These are phyloP conservation scores for Aspergillus carlsbadensis DNA, from an alignment of 495 filamentous ascomycete species.

Conservation along the genomic window DNA sequence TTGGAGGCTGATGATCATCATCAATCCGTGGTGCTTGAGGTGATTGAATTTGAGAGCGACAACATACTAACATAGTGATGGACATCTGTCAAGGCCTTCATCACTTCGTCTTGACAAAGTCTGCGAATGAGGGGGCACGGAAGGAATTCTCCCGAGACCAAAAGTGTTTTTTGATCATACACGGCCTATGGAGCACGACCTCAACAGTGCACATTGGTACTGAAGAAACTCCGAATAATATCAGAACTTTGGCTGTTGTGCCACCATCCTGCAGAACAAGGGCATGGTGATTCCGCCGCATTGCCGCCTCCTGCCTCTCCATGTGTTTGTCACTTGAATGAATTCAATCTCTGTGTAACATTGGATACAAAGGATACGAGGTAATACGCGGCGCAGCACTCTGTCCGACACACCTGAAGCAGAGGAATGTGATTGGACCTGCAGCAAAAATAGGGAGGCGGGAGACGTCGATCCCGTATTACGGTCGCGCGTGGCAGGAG, in stretches of 20 bases:
- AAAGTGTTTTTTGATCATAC: too few relatives aligned
- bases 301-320: neutral
- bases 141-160: too few relatives aligned
- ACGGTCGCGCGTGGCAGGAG: slow-evolving; percentile 18
- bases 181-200: too few relatives aligned
- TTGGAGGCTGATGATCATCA: neutral
- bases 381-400: neutral
- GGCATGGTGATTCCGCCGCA: slow-evolving; percentile 3
- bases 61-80: too few relatives aligned
- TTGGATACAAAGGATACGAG: neutral
- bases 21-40: too few relatives aligned
- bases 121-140: too few relatives aligned
- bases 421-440: slow-evolving; percentile 7
- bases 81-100: too few relatives aligned
- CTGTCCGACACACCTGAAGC: neutral
- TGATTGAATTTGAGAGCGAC: too few relatives aligned
- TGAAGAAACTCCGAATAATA: neutral
- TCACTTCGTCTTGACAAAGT: too few relatives aligned
- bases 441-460: slow-evolving; percentile 9
- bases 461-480: slow-evolving; percentile 18
- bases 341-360: slow-evolving; percentile 1
- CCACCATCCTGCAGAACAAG: neutral
- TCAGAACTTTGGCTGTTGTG: neutral
- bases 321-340: slow-evolving; percentile 7
- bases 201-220: too few relatives aligned